A percentile compares a stretch with the other conserved stretches of the same genome.
These are phyloP conservation scores for Auriculariales sp. DNA, from an alignment of 768 basidiomycete genomes.

Conservation along the genomic window DNA sequence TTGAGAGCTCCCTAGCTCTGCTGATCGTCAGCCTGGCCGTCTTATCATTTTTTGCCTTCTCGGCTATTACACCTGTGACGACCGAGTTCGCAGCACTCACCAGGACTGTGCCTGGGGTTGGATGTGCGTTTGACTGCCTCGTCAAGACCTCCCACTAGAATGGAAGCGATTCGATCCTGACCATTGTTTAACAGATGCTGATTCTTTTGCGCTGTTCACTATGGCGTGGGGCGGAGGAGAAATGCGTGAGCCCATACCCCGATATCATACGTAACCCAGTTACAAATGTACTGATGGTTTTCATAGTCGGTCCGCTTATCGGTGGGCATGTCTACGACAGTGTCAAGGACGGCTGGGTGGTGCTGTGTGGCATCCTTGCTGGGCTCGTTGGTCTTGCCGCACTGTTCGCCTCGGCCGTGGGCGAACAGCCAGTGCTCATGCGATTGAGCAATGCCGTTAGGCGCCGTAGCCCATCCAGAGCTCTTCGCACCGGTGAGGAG, in stretches of 20 bases:
- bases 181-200: slow-evolving; percentile 35
- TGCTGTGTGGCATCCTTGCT: slow-evolving; percentile 34
- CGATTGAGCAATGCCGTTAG: too few relatives aligned
- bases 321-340: slow-evolving; percentile 65
- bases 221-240: slow-evolving; percentile 53
- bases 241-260: slow-evolving; percentile 19
- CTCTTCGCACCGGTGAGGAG: too few relatives aligned
- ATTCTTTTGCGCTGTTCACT: slow-evolving; percentile 65
- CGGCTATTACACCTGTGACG: slow-evolving; percentile 43
- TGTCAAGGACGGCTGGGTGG: slow-evolving; percentile 42
- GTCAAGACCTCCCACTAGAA: too few relatives aligned
- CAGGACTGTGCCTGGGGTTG: slow-evolving; percentile 42
- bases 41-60: slow-evolving; percentile 45
- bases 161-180: too few relatives aligned
- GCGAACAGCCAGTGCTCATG: too few relatives aligned
- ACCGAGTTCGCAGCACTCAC: slow-evolving; percentile 54
- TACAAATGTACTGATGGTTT: too few relatives aligned
- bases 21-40: slow-evolving; percentile 35
- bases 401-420: slow-evolving; percentile 32
- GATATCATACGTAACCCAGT: not conserved
- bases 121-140: slow-evolving; percentile 31
- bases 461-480: too few relatives aligned
- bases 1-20: slow-evolving; percentile 29
- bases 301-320: slow-evolving; percentile 61
- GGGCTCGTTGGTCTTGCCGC: slow-evolving; percentile 26